These are phyloP conservation scores for Entomortierella lignicola DNA, from an alignment of 192 early-diverging fungal species.

Conservation along the genomic window DNA sequence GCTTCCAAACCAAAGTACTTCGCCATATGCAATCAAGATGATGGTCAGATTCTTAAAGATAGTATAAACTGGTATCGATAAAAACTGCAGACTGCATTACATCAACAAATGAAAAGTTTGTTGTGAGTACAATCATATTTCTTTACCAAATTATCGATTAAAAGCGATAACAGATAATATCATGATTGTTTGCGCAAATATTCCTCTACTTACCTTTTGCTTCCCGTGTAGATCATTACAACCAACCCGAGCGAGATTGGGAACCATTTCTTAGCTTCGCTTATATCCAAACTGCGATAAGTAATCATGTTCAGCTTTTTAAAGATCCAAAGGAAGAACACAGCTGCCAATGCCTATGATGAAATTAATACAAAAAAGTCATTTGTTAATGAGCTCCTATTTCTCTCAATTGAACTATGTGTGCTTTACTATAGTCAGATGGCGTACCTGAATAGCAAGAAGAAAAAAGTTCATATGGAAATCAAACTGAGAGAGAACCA, in stretches of 20 bases:
- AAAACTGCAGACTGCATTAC: slow-evolving; percentile 75
- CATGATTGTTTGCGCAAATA: background rate
- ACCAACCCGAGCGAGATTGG: slow-evolving; percentile 87
- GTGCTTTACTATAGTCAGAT: background rate
- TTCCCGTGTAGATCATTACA: slow-evolving; percentile 97
- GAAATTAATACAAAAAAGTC: background rate
- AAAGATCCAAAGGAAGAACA: slow-evolving; percentile 65
- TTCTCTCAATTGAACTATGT: background rate
- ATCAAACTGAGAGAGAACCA: slow-evolving; percentile 83
- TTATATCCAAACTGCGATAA: slow-evolving; percentile 72
- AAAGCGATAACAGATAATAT: slow-evolving; percentile 8
- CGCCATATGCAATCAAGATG: slow-evolving; percentile 95
- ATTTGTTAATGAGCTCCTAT: background rate
- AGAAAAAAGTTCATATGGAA: slow-evolving; percentile 90
- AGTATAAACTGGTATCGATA: slow-evolving; percentile 95
- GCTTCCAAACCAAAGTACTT: slow-evolving; percentile 86
- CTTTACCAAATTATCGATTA: too few relatives aligned
- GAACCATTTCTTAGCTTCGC: slow-evolving; percentile 83
- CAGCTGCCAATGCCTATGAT: slow-evolving; percentile 59
- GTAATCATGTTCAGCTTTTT: slow-evolving; percentile 67
- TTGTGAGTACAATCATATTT: background rate
- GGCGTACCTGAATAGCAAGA: slow-evolving; percentile 73
- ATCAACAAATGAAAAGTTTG: background rate
- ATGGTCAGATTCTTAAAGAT: slow-evolving; percentile 99
- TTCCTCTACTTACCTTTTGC: slow-evolving; percentile 70